phyloP scores from a whole-genome alignment of 805 yeast species.

The Teunomyces stri region DNA sequence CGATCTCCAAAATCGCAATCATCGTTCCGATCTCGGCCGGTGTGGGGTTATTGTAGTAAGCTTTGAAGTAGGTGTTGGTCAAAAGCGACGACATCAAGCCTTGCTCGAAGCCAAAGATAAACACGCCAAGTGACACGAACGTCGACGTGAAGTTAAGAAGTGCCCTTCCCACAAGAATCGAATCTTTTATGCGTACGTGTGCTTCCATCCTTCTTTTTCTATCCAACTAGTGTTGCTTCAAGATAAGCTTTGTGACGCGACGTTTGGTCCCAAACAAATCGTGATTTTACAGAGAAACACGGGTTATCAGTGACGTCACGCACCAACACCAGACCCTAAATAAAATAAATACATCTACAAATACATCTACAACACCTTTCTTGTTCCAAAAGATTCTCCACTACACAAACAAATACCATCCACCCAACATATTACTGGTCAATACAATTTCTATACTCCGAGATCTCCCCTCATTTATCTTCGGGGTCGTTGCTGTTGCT shows the following conservation, averaged over 20 bases:
- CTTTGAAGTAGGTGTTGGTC: slow-evolving; percentile 41
- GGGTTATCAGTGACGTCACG: not conserved
- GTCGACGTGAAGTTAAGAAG: slow-evolving; percentile 43
- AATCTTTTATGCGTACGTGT: slow-evolving; percentile 32
- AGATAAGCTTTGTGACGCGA: not conserved
- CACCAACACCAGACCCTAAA: not conserved
- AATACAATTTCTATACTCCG: too few relatives aligned
- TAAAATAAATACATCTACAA: too few relatives aligned
- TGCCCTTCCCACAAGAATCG: slow-evolving; percentile 38
- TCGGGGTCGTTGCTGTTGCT: not conserved
- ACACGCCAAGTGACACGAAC: slow-evolving; percentile 44
- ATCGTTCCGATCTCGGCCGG: slow-evolving; percentile 44
- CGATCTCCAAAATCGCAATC: slow-evolving; percentile 51
- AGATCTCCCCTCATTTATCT: not conserved
- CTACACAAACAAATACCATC: too few relatives aligned
- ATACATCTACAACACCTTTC: too few relatives aligned
- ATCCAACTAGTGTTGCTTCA: too few relatives aligned
- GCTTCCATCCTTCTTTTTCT: too few relatives aligned
- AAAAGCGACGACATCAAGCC: slow-evolving; percentile 47
- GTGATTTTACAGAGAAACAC: not conserved
- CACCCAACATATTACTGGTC: too few relatives aligned
- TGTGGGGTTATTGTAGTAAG: slow-evolving; percentile 39
- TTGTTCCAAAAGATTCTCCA: too few relatives aligned
- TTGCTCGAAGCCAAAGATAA: slow-evolving; percentile 45
- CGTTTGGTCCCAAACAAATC: not conserved